Evolutionary conservation across 306 rosid genomes (phyloP), one percentile per base, ranked within the genome.

Genomic region (Prunus davidiana): DNA sequence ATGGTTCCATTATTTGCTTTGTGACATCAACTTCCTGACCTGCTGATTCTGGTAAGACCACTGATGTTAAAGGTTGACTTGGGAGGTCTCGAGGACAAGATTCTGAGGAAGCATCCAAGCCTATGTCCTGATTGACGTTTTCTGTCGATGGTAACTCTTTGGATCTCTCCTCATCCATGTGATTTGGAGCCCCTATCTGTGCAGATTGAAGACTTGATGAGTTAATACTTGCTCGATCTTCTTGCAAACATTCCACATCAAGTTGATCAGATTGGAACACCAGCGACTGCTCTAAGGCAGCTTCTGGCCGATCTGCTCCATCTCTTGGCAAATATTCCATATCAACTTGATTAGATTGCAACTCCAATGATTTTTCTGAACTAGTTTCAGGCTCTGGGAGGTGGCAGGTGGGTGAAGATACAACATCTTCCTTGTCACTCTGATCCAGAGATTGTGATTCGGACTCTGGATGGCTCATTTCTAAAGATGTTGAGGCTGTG

Each of bases 191-290:
- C 68, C n/a, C 73, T 43, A 55, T 47, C 54, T 81, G 67, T 51
- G 82, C 82, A 76, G 78, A 63, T 67, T 86, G 83, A 87, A 77
- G 72, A 74, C 60, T 78, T 72, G 81, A 81, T 10, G 81, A 81
- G 81, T 66, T 50, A n/a, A 67, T 47, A 78, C 76, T 73, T 57
- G 65, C 88, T 63, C 62, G 66, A 80, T 80, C 83, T 58, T 76
- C 83, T 78, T 38, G 78, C 13, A 54, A 32, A 81, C 32, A 76
- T 64, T 86, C 84, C 64, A 45, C 80, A 73, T 82, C 80, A 64
- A 30, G 70, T 67, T 82, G 84, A 79, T 80, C 83, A 87, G 75
- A 75, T 76, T 66, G 83, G 43, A 89, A 81, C 79, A 49, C 82
- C 65, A 76, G 63, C 25, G 52, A 77, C 62, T 75, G 76, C 74